Percentiles rank a stretch among this genome's conserved stretches.
phyloP scores from a whole-genome alignment of 805 yeast genomes.

The Sugiyamaella smithiae region DNA sequence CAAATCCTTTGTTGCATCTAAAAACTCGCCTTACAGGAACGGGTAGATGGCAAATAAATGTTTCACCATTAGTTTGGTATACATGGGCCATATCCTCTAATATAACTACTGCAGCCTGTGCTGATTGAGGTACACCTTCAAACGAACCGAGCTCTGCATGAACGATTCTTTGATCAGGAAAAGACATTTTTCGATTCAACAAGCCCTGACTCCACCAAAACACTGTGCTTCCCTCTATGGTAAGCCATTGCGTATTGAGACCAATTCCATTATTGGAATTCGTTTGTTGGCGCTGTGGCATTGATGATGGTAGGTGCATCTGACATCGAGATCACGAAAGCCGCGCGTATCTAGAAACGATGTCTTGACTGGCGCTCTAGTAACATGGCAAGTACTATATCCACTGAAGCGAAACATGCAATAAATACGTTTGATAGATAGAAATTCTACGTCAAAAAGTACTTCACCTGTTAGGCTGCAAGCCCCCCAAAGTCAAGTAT shows the following conservation, averaged over 20 bases:
- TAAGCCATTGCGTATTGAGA: no score
- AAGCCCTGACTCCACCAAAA: constrained; percentile 51
- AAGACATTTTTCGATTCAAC: constrained; percentile 48
- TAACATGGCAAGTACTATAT: no score
- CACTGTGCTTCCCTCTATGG: constrained; percentile 31
- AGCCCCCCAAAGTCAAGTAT: no score
- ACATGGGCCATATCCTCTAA: constrained; percentile 58
- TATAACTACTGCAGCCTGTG: constrained; percentile 55
- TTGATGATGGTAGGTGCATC: no score
- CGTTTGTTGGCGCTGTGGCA: no score
- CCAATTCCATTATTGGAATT: not conserved
- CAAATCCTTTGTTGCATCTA: constrained; percentile 64
- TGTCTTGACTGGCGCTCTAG: no score
- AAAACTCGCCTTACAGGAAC: constrained; percentile 60
- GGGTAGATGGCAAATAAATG: constrained; percentile 64
- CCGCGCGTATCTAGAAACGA: no score
- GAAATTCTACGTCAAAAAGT: not conserved
- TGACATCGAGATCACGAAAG: no score
- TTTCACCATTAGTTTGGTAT: constrained; percentile 58
- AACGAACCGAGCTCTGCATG: constrained; percentile 63
- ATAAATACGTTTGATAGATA: not conserved
- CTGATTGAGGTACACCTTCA: constrained; percentile 20
- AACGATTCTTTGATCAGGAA: constrained; percentile 45
- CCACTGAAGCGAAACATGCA: no score
- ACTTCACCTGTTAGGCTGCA: no score